Conservation (phyloP, 2,329 filamentous ascomycete species). For the Bipolaris zeicola region DNA sequence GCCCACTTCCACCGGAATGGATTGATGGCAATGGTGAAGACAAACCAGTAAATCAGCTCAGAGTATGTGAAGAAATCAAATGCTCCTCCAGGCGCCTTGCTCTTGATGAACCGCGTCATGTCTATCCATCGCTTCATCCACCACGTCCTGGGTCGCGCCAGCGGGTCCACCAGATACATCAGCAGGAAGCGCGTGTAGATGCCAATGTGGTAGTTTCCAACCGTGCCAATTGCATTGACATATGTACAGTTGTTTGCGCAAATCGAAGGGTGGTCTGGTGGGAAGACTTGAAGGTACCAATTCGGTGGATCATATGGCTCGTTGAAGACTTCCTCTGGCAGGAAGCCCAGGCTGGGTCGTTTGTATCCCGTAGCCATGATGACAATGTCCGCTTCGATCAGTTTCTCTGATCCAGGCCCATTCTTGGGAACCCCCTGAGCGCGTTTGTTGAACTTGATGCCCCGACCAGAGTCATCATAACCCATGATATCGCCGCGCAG, state of each 20-base stretch:
- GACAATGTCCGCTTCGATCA: conserved; percentile 74
- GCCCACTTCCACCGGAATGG: conserved; percentile 93
- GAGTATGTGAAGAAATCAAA: conserved; percentile 92
- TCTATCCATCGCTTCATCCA: conserved; percentile 90
- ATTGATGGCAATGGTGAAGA: conserved; percentile 78
- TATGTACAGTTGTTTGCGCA: conserved; percentile 87
- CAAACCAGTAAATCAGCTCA: conserved; percentile 84
- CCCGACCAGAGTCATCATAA: conserved; percentile 66
- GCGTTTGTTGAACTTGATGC: conserved; percentile 74
- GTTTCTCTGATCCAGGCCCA: conserved; percentile 71
- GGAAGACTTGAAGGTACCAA: conserved; percentile 89
- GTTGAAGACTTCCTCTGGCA: conserved; percentile 73
- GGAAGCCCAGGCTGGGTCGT: conserved; percentile 72
- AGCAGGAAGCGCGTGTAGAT: conserved; percentile 86
- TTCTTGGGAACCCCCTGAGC: conserved; percentile 73
- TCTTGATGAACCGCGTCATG: conserved; percentile 76
- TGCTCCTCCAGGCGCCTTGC: conserved; percentile 67
- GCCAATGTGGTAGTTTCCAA: conserved; percentile 87
- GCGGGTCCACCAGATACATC: conserved; percentile 82
- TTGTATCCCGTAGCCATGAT: conserved; percentile 85
- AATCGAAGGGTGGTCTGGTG: conserved; percentile 72
- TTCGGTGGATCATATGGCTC: conserved; percentile 79
- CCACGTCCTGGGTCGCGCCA: conserved; percentile 71
- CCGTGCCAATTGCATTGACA: conserved; percentile 77
- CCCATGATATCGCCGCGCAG: conserved; percentile 77